Evolutionary conservation across 179 eudicot genomes (phyloP).

Genomic region (Vitellaria paradoxa): DNA sequence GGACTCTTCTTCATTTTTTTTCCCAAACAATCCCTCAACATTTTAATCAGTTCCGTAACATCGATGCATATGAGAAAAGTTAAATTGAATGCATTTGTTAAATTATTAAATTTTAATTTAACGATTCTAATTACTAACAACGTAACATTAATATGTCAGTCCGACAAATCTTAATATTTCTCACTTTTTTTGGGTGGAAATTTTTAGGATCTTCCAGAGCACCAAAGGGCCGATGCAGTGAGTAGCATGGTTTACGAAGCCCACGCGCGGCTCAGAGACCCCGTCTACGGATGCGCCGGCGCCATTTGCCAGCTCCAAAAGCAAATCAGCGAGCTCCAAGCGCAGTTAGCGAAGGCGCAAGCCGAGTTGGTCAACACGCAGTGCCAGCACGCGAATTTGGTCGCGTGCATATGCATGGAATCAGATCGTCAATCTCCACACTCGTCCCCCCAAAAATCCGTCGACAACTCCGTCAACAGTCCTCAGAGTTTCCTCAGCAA

Average conservation of each 20-base stretch:
- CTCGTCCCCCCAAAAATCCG: conserved; percentile 20
- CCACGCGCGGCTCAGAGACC: conserved; percentile 49
- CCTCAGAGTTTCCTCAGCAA: conserved; percentile 27
- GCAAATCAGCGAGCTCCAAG: conserved; percentile 46
- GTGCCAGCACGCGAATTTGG: conserved; percentile 51
- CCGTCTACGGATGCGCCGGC: conserved; percentile 52
- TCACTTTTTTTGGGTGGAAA: too few species aligned
- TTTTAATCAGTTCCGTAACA: too few species aligned
- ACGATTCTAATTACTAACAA: too few species aligned
- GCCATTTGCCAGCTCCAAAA: conserved; percentile 51
- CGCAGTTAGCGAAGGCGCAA: conserved; percentile 44
- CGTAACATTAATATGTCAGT: too few species aligned
- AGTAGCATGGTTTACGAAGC: conserved; percentile 67
- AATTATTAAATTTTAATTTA: too few species aligned
- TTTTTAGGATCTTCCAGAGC: conserved; percentile 46
- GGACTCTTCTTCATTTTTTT: background rate
- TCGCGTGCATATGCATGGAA: conserved; percentile 49
- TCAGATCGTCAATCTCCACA: conserved; percentile 23
- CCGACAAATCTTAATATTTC: too few species aligned
- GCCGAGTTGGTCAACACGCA: conserved; percentile 44
- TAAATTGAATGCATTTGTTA: too few species aligned
- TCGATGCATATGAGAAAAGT: too few species aligned
- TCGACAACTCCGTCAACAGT: conserved; percentile 13
- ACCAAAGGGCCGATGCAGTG: conserved; percentile 53
- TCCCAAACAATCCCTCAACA: too few species aligned